Conservation (phyloP, 495 filamentous ascomycete genomes). For the Lophiotrema nucula region DNA sequence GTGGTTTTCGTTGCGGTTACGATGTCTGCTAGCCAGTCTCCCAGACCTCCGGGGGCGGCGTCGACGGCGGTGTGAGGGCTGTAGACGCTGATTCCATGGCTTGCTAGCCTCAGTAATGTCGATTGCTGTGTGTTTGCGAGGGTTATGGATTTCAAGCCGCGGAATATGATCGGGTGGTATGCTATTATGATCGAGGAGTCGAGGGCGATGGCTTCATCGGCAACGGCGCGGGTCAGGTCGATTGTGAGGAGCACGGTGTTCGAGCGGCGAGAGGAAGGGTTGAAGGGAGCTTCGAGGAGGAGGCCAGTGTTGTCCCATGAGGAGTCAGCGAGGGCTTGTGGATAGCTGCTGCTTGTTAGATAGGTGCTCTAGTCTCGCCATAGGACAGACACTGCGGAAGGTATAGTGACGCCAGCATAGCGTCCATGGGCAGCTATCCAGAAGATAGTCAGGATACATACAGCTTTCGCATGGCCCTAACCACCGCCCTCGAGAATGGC, state of each 20-base stretch:
- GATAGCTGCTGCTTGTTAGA: conserved; percentile 66
- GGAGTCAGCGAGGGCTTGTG: conserved; percentile 81
- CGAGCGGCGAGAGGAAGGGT: conserved; percentile 54
- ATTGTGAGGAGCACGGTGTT: conserved; percentile 86
- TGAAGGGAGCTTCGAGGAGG: conserved; percentile 73
- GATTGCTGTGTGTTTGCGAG: conserved; percentile 82
- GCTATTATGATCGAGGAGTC: conserved; percentile 76
- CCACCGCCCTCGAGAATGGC: conserved; percentile 74
- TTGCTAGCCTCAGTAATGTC: conserved; percentile 76
- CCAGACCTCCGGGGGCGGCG: conserved; percentile 79
- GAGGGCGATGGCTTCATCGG: conserved; percentile 79
- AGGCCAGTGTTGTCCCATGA: conserved; percentile 94
- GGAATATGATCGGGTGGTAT: conserved; percentile 97
- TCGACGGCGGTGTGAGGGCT: conserved; percentile 93
- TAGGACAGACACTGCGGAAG: no score
- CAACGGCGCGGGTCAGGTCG: conserved; percentile 86
- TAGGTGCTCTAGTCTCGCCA: conserved; percentile 11
- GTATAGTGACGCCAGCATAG: no score
- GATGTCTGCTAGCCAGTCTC: conserved; percentile 93
- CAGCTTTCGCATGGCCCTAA: conserved; percentile 78
- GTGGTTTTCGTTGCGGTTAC: conserved; percentile 53
- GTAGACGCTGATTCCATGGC: conserved; percentile 87
- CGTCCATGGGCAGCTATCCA: no score
- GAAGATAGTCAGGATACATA: conserved; percentile 59
- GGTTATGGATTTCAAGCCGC: conserved; percentile 81